Evolutionary conservation across 371 early-diverging fungal species (phyloP).

Genomic region (Choanephora cucurbitarum): DNA sequence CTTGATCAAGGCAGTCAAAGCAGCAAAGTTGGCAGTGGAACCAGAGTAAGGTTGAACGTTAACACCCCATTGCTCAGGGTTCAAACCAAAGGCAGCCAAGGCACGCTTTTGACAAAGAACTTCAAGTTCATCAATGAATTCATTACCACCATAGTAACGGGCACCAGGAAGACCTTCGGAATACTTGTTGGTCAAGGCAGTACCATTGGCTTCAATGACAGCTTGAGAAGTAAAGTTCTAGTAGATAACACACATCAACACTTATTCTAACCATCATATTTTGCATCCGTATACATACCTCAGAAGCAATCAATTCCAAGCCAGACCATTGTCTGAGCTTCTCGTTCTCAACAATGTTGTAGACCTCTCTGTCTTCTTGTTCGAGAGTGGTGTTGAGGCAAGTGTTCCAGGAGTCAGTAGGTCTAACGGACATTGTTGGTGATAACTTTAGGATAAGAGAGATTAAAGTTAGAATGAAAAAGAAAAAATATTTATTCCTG

Average conservation of each 20-base stretch:
- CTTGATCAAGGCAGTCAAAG: conserved; percentile 93
- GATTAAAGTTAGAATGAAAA: conserved; percentile 11
- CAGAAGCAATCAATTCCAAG: conserved; percentile 98
- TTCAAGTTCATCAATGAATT: conserved; percentile 97
- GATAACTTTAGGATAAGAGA: conserved; percentile 5
- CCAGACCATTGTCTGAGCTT: conserved; percentile 97
- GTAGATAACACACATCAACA: background rate
- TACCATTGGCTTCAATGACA: conserved; percentile 97
- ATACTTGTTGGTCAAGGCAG: conserved; percentile 99
- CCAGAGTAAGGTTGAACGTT: conserved; percentile 99
- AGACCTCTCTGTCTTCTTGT: conserved; percentile 92
- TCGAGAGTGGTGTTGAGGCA: conserved; percentile 78
- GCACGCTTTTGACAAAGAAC: conserved; percentile 95
- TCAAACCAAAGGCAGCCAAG: conserved; percentile 89
- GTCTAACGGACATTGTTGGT: conserved; percentile 42
- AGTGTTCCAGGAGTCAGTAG: conserved; percentile 61
- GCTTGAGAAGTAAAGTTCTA: conserved; percentile 98
- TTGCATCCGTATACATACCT: conserved; percentile 54
- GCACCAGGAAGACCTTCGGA: conserved; percentile 98
- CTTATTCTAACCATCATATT: background rate
- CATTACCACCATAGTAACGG: conserved; percentile 96
- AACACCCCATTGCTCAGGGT: conserved; percentile 97
- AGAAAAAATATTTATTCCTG: background rate
- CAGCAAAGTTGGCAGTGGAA: conserved; percentile 98
- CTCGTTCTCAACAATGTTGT: conserved; percentile 92